A percentile compares a stretch with the other conserved stretches of the same genome.
Conservation (phyloP, 345 rosid species). For the Salix viminalis region DNA sequence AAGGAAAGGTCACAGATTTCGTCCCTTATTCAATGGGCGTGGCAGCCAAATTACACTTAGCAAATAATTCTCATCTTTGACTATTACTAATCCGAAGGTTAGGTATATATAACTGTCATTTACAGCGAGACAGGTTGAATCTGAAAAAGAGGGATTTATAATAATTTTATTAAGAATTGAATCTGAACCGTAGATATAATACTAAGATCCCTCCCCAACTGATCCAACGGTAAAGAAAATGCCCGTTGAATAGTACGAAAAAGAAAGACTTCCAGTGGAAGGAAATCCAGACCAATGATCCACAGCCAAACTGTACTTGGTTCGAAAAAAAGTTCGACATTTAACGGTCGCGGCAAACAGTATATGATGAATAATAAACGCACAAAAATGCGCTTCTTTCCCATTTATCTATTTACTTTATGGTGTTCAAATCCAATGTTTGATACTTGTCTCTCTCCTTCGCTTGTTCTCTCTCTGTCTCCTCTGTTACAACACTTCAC, state of each 20-base stretch:
- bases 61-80: too few relatives aligned
- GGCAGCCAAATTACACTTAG: too few relatives aligned
- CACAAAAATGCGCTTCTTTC: not conserved
- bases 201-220: not conserved
- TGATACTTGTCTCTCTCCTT: not conserved
- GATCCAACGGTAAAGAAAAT: not conserved
- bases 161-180: too few relatives aligned
- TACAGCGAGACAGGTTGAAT: too few relatives aligned
- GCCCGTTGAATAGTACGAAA: not conserved
- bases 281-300: not conserved
- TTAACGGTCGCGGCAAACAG: slow-evolving; percentile 10
- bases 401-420: not conserved
- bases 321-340: not conserved
- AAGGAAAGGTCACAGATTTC: not conserved
- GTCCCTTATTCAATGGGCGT: not conserved
- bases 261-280: not conserved
- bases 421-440: not conserved
- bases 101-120: too few relatives aligned
- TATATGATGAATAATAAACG: not conserved
- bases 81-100: too few relatives aligned
- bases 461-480: not conserved
- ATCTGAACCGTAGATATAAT: not conserved
- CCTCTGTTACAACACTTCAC: not conserved
- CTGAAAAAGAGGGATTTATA: too few relatives aligned
- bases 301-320: not conserved